phyloP scores from a whole-genome alignment of 2,329 filamentous ascomycete species.

The Uncinocarpus reesii region DNA sequence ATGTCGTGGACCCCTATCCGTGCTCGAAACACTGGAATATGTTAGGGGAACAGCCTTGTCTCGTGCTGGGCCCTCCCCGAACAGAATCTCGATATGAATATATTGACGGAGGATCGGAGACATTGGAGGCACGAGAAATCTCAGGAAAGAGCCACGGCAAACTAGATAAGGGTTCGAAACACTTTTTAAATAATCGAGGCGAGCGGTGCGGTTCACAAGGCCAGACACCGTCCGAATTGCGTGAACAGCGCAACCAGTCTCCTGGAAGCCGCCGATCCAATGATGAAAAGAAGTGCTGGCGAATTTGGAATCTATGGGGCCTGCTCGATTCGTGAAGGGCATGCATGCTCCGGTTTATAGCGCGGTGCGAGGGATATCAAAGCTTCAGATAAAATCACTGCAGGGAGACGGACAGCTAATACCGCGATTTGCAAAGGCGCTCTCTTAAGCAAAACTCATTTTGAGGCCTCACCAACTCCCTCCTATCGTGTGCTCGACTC shows the following conservation, averaged over 20 bases:
- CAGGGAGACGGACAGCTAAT: no score
- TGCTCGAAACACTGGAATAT: slow-evolving; percentile 12
- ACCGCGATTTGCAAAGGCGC: no score
- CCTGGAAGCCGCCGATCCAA: background rate
- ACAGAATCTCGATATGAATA: background rate
- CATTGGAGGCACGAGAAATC: background rate
- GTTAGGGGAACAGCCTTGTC: background rate
- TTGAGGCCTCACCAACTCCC: no score
- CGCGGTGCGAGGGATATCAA: background rate
- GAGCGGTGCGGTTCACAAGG: background rate
- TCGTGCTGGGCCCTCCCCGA: slow-evolving; percentile 9
- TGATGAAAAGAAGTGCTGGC: background rate
- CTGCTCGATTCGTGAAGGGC: background rate
- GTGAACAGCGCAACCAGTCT: background rate
- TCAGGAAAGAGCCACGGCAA: background rate
- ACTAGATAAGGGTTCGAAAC: background rate
- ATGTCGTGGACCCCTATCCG: slow-evolving; percentile 13
- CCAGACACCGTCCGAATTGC: no score
- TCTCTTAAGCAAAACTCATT: no score
- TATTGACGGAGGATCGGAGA: background rate
- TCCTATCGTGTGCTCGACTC: no score
- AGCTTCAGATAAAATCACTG: no score
- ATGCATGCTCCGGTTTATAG: no score
- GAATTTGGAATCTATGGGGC: slow-evolving; percentile 5
- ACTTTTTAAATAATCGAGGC: background rate